A percentile compares a stretch with the other conserved stretches of the same genome.
Evolutionary conservation across 345 rosid genomes (phyloP).

Genomic region (Schrenkiella parvula): DNA sequence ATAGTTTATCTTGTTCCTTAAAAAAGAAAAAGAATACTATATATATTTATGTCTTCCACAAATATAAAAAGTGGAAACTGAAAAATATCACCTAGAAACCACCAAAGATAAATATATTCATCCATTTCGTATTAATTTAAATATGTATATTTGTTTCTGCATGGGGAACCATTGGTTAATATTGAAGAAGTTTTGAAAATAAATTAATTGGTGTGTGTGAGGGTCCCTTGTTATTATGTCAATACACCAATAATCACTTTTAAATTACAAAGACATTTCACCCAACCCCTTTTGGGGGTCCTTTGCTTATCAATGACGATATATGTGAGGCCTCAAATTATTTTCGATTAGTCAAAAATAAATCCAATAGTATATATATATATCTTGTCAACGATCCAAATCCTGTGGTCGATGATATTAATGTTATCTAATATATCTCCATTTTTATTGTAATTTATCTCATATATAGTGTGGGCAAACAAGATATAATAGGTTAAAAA

Average conservation of each 20-base stretch:
- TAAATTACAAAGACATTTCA: constrained; percentile 33
- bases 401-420: constrained; percentile 12
- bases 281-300: constrained; percentile 24
- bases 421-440: neutral
- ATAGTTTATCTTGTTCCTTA: neutral
- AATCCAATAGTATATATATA: constrained; percentile 1
- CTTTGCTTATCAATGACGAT: constrained; percentile 21
- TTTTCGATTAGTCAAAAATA: neutral
- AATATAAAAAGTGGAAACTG: neutral
- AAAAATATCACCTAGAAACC: neutral
- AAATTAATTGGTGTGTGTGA: constrained; percentile 12
- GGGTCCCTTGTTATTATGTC: constrained; percentile 26
- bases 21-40: neutral
- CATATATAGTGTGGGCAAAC: neutral
- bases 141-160: constrained; percentile 11
- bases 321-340: constrained; percentile 13
- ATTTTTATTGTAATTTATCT: neutral
- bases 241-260: constrained; percentile 25
- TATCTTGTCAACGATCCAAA: constrained; percentile 12
- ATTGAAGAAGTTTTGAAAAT: neutral
- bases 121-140: neutral
- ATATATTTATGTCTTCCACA: neutral
- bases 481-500: no score
- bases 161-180: constrained; percentile 26
- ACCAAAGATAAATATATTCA: neutral